A percentile compares a stretch with the other conserved stretches of the same genome.
Evolutionary conservation across 257 asterid genomes (phyloP).

Genomic region (Forsythia suspensa): DNA sequence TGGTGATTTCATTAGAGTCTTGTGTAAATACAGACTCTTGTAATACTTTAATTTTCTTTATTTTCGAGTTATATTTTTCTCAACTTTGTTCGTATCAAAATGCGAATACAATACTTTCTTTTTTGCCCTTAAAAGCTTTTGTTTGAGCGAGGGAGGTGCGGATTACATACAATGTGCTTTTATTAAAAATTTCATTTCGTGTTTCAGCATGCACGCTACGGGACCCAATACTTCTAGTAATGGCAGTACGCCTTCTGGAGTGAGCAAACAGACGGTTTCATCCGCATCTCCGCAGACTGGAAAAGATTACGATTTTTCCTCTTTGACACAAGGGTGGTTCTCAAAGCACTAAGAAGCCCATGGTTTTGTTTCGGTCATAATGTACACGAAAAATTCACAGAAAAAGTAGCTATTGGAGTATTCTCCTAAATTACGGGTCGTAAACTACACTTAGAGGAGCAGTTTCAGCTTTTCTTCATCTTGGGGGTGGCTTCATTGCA

Average conservation of each 20-base stretch:
- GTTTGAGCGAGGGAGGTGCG: not conserved
- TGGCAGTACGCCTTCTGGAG: constrained; percentile 48
- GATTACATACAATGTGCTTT: not conserved
- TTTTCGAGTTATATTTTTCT: too few relatives aligned
- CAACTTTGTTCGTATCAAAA: not conserved
- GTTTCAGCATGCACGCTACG: constrained; percentile 51
- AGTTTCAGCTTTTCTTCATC: constrained; percentile 27
- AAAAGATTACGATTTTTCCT: constrained; percentile 88
- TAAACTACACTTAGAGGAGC: constrained; percentile 50
- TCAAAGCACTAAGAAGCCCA: constrained; percentile 50
- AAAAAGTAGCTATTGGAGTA: constrained; percentile 33
- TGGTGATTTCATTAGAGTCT: not conserved
- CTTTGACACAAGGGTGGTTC: constrained; percentile 86
- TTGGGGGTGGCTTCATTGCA: constrained; percentile 34
- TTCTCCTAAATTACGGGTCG: constrained; percentile 46
- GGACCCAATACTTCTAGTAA: constrained; percentile 53
- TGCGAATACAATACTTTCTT: too few relatives aligned
- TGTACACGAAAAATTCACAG: constrained; percentile 19
- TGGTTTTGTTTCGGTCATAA: constrained; percentile 20
- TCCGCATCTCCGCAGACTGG: constrained; percentile 55
- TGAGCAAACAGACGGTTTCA: constrained; percentile 40
- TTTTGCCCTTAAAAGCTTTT: not conserved
- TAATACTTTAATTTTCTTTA: not conserved
- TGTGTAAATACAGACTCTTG: not conserved
- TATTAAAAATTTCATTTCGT: not conserved